Percentiles rank a stretch among this genome's conserved stretches.
Conservation (phyloP, 495 filamentous ascomycete species). For the Cercophora sp. region DNA sequence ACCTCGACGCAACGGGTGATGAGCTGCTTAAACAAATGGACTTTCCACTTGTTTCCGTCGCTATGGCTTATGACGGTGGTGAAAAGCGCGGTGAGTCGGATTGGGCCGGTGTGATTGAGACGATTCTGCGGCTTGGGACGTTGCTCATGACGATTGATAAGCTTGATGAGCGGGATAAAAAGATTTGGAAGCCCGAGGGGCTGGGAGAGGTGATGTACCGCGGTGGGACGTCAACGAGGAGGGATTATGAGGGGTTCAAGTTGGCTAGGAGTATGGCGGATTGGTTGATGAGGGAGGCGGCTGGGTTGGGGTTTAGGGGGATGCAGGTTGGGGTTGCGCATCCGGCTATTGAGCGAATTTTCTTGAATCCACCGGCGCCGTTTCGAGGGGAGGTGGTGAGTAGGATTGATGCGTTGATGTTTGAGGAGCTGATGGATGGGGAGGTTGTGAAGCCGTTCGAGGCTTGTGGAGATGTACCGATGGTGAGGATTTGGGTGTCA, state of each 20-base stretch:
- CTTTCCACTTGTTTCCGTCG: slow-evolving; percentile 40
- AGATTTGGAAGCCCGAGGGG: slow-evolving; percentile 22
- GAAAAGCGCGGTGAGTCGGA: slow-evolving; percentile 18
- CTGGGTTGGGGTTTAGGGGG: neutral
- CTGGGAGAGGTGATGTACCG: slow-evolving; percentile 34
- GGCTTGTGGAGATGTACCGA: slow-evolving; percentile 2
- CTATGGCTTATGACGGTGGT: slow-evolving; percentile 34
- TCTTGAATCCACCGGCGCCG: neutral
- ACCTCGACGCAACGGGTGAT: slow-evolving; percentile 2
- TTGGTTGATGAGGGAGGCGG: slow-evolving; percentile 34
- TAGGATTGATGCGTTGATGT: neutral
- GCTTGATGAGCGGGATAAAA: slow-evolving; percentile 10
- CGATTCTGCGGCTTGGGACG: neutral
- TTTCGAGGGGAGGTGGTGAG: neutral
- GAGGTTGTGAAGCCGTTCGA: slow-evolving; percentile 10
- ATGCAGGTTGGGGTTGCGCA: slow-evolving; percentile 1
- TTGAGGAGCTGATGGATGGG: slow-evolving; percentile 11
- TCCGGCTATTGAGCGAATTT: neutral
- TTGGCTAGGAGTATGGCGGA: slow-evolving; percentile 35
- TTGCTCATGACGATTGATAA: neutral
- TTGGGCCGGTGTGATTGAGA: slow-evolving; percentile 9
- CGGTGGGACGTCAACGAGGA: slow-evolving; percentile 36
- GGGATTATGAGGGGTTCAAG: slow-evolving; percentile 30
- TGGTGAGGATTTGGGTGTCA: slow-evolving; percentile 4
- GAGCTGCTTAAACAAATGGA: slow-evolving; percentile 36